Percentiles rank a stretch among this genome's conserved stretches.
These are phyloP conservation scores for Gossypium raimondii DNA, from an alignment of 345 rosid species.

Conservation along the genomic window DNA sequence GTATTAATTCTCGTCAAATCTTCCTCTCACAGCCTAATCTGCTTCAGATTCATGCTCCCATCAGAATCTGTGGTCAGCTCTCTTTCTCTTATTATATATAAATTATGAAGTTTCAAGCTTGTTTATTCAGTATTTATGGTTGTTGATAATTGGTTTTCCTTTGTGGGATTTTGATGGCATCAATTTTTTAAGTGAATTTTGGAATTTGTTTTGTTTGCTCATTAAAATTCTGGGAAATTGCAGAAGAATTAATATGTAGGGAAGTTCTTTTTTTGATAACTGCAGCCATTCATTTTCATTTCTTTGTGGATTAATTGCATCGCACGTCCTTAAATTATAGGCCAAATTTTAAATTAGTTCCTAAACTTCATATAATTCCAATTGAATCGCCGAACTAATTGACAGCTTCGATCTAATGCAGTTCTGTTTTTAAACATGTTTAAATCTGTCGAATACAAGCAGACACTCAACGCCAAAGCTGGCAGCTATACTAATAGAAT, in stretches of 20 bases:
- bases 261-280: background rate
- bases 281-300: background rate
- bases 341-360: too few relatives aligned
- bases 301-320: background rate
- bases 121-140: background rate
- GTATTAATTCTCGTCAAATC: constrained; percentile 90
- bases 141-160: background rate
- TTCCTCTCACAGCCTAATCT: constrained; percentile 84
- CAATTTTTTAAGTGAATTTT: background rate
- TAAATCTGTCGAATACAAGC: too few relatives aligned
- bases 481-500: too few relatives aligned
- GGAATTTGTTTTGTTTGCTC: background rate
- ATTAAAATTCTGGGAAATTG: constrained; percentile 1
- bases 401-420: too few relatives aligned
- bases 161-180: constrained; percentile 2
- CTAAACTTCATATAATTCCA: too few relatives aligned
- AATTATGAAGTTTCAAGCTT: background rate
- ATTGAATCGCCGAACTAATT: too few relatives aligned
- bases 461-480: too few relatives aligned
- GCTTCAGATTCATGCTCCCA: constrained; percentile 75
- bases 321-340: too few relatives aligned
- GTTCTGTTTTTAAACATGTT: too few relatives aligned
- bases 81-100: constrained; percentile 16
- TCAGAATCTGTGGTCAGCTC: constrained; percentile 80
- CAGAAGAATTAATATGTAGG: background rate